These are phyloP conservation scores for Amphicarpaea edgeworthii DNA, from an alignment of 306 rosid genomes.

Conservation along the genomic window DNA sequence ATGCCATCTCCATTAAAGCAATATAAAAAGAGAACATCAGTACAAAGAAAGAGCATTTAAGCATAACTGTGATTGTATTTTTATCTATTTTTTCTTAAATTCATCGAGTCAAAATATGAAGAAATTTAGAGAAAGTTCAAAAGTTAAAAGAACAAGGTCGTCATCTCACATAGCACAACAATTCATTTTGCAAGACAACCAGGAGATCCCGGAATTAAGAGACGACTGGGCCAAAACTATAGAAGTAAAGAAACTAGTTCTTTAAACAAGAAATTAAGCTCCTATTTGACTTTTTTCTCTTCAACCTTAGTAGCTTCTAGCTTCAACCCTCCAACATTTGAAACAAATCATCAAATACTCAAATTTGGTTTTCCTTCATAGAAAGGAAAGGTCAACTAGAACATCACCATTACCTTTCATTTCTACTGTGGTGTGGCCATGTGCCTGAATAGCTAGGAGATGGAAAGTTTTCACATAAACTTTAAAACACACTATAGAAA, in stretches of 20 bases:
- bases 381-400: not conserved
- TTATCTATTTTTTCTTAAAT: not conserved
- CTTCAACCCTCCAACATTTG: not conserved
- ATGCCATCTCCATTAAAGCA: conserved; percentile 75
- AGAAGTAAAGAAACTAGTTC: not conserved
- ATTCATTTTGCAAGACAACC: conserved; percentile 15
- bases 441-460: not conserved
- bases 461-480: not conserved
- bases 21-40: conserved; percentile 44
- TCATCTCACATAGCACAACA: conserved; percentile 22
- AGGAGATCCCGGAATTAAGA: not conserved
- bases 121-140: conserved; percentile 1
- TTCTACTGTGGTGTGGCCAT: not conserved
- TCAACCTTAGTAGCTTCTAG: conserved; percentile 4
- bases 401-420: not conserved
- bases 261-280: not conserved
- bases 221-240: not conserved
- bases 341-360: conserved; percentile 9
- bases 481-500: not conserved
- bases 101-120: not conserved
- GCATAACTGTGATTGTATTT: conserved; percentile 27
- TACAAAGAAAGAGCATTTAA: conserved; percentile 38
- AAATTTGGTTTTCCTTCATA: not conserved
- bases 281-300: not conserved
- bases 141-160: not conserved